Conservation (phyloP, 1,284 basidiomycete species). For the Ceratobasidium sp. region DNA sequence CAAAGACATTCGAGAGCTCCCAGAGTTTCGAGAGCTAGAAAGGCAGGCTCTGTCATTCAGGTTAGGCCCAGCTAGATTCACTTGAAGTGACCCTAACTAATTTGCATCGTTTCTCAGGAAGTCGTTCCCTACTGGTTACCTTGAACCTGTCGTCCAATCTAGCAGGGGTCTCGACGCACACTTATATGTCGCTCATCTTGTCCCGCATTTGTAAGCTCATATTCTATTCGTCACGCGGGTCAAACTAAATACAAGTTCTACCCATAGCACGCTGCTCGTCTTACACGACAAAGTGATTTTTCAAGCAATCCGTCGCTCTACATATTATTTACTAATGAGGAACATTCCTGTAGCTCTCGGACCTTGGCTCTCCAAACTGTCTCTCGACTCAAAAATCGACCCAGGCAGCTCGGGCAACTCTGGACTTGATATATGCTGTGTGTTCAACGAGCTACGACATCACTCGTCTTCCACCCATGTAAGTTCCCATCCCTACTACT, state of each 20-base stretch:
- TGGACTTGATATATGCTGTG: conserved; percentile 19
- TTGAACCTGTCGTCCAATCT: conserved; percentile 10
- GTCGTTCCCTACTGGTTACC: conserved; percentile 26
- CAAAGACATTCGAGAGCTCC: conserved; percentile 23
- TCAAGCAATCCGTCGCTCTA: background rate
- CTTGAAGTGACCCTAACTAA: background rate
- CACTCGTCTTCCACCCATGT: conserved; percentile 29
- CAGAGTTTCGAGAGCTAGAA: conserved; percentile 21
- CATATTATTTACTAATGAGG: background rate
- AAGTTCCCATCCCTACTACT: background rate
- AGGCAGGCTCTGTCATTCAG: background rate
- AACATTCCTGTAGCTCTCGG: background rate
- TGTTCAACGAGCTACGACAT: conserved; percentile 40
- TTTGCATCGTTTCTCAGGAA: background rate
- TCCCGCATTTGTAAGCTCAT: conserved; percentile 16
- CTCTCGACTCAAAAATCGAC: conserved; percentile 10
- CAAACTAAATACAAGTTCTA: background rate
- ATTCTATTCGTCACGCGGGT: background rate
- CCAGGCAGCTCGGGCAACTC: conserved; percentile 13
- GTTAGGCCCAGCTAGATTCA: background rate
- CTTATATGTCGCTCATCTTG: conserved; percentile 24
- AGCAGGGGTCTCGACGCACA: conserved; percentile 19
- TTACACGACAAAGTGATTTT: conserved; percentile 25
- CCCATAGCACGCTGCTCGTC: background rate
- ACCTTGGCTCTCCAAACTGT: conserved; percentile 22